Base-by-base conservation (phyloP, 495 filamentous ascomycete species). In the Xylaria venustula region DNA sequence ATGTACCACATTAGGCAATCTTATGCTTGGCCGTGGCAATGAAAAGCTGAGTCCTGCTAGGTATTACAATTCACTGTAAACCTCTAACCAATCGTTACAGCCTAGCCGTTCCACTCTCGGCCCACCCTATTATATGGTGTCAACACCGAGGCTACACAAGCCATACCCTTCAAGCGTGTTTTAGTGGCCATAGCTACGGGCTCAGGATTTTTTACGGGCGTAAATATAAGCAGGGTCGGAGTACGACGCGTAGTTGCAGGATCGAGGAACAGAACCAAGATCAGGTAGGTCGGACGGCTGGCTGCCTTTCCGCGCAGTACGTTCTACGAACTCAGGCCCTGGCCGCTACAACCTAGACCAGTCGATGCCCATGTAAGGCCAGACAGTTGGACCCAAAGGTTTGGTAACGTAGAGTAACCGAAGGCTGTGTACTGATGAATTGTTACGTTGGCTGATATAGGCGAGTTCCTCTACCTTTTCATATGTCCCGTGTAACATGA, bases 231-330 rank as follows among this genome's bases (percentile, higher is more conserved):
- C 54, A 51, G 64, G 58, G 61, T 64, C 60, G 67, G 65, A 65
- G 70, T 56, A 68, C 60, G 64, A 64, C 70, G 68, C 68, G 64
- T 66, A 54, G 62, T 64, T 72, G 67, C 67, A 72, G 70, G 70
- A 72, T 70, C 67, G 70, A 71, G 62, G 62, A 60, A 65, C 63
- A 70, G 60, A 68, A 60, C 69, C 65, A 67, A 72, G 70, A 72
- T 72, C 67, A 72, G 65, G 70, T 67, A 66, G 58, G 64, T 58
- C 56, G 61, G 59, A 64, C 70, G 70, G 70, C 66, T 71, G 64
- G 60, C 70, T 72, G 65, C 70, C 41, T 54, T 60, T 61, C 60
- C 54, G 61, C 51, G 48, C 52, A 47, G 34, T 34, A 37, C 2
- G 50, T 54, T 54, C 40, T 47, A 61, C 58, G 36, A 60, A 60